Conservation (phyloP, 2,329 filamentous ascomycete species). For the Exophiala sp. region DNA sequence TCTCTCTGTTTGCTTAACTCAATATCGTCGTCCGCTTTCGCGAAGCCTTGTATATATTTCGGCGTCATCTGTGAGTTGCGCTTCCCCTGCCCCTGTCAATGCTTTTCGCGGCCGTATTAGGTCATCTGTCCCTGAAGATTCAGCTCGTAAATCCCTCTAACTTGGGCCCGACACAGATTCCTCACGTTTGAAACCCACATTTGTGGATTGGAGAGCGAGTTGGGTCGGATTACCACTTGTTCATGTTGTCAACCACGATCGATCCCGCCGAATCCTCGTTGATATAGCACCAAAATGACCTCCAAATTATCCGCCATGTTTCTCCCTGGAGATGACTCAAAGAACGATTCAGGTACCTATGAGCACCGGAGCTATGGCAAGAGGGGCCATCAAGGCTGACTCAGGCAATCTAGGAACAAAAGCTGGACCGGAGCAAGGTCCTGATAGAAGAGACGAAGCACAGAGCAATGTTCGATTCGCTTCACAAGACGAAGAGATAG, state of each 20-base stretch:
- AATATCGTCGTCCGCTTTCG: conserved; percentile 6
- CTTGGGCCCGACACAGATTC: conserved; percentile 11
- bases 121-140: conserved; percentile 9
- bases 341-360: conserved; percentile 20
- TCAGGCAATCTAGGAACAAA: conserved; percentile 28
- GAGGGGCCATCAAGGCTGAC: conserved; percentile 8
- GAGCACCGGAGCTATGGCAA: background rate
- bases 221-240: conserved; percentile 11
- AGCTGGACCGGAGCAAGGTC: conserved; percentile 27
- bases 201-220: background rate
- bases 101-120: conserved; percentile 19
- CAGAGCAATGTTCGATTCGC: conserved; percentile 65
- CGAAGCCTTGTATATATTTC: conserved; percentile 7
- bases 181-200: conserved; percentile 6
- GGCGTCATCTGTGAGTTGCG: conserved; percentile 13
- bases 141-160: conserved; percentile 10
- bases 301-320: conserved; percentile 27
- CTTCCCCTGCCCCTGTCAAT: conserved; percentile 13
- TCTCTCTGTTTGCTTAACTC: conserved; percentile 9
- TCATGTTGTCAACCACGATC: conserved; percentile 19
- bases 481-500: conserved; percentile 67
- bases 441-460: conserved; percentile 3
- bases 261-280: background rate
- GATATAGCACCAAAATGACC: conserved; percentile 19
- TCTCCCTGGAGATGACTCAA: conserved; percentile 25